phyloP scores from a whole-genome alignment of 768 basidiomycete genomes.

The Trametes cubensis region DNA sequence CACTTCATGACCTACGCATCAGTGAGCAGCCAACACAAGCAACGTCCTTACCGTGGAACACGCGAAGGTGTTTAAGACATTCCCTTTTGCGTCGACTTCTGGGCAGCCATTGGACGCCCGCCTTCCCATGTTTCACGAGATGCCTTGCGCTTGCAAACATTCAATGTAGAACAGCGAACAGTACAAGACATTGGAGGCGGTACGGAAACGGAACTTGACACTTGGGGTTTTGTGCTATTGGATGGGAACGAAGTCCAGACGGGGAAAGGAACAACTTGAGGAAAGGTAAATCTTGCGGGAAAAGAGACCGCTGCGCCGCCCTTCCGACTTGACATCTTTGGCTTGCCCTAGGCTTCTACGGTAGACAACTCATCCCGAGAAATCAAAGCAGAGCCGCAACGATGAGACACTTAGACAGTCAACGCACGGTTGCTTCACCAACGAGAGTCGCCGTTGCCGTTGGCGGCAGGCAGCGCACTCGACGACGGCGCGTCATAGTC shows the following conservation, averaged over 20 bases:
- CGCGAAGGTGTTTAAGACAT: not conserved
- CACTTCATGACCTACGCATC: not conserved
- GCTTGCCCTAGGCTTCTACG: slow-evolving; percentile 35
- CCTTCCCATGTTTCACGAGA: slow-evolving; percentile 13
- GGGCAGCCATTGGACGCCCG: slow-evolving; percentile 2
- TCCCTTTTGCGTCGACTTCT: not conserved
- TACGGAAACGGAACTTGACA: slow-evolving; percentile 62
- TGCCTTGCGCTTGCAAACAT: slow-evolving; percentile 29
- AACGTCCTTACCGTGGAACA: not conserved
- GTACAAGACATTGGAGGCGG: slow-evolving; percentile 59
- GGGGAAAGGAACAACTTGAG: slow-evolving; percentile 41
- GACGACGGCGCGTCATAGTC: slow-evolving; percentile 49
- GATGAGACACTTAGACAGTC: slow-evolving; percentile 27
- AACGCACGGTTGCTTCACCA: slow-evolving; percentile 54
- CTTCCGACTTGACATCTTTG: slow-evolving; percentile 34
- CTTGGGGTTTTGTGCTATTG: slow-evolving; percentile 65
- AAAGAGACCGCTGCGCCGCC: slow-evolving; percentile 27
- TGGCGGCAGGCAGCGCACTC: slow-evolving; percentile 36
- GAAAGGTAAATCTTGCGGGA: slow-evolving; percentile 29
- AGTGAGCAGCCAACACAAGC: not conserved
- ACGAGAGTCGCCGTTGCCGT: slow-evolving; percentile 49
- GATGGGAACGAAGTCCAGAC: slow-evolving; percentile 36
- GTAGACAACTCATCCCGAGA: slow-evolving; percentile 29
- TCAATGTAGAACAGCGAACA: slow-evolving; percentile 45
- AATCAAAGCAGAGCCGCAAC: slow-evolving; percentile 31